Evolutionary conservation across 164 flowering plant species (phyloP).

Genomic region (Chloranthus sessilifolius): DNA sequence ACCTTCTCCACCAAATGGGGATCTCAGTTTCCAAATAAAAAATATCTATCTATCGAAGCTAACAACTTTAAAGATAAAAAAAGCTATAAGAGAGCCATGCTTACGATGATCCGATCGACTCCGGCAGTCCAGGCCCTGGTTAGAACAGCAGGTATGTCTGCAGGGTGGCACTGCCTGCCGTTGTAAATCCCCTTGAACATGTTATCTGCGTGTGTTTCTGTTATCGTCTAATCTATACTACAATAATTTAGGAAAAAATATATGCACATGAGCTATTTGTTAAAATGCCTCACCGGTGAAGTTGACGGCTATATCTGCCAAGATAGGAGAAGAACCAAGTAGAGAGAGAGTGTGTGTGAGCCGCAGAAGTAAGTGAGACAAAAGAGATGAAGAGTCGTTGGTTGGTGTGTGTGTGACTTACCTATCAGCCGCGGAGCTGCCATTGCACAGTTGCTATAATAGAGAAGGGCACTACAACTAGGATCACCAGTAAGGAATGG

Average conservation of each 20-base stretch:
- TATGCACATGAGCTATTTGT: conserved; percentile 15
- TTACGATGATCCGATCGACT: conserved; percentile 84
- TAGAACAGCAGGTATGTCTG: conserved; percentile 67
- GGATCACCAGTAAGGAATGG: too few relatives aligned
- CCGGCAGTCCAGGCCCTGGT: conserved; percentile 91
- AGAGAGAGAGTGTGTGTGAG: too few relatives aligned
- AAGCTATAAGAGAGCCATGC: too few relatives aligned
- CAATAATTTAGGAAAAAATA: background rate
- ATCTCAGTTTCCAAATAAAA: too few relatives aligned
- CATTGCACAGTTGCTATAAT: too few relatives aligned
- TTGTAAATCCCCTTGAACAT: conserved; percentile 96
- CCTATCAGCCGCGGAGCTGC: too few relatives aligned
- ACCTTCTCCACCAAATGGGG: conserved; percentile 36
- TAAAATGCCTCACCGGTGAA: conserved; percentile 77
- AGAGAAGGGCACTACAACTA: too few relatives aligned
- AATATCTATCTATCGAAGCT: too few relatives aligned
- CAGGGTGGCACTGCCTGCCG: conserved; percentile 71
- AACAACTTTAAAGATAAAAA: too few relatives aligned
- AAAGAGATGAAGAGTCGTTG: background rate
- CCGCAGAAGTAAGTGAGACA: background rate
- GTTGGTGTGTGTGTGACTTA: too few relatives aligned
- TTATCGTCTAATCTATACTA: too few relatives aligned
- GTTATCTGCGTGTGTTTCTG: conserved; percentile 36
- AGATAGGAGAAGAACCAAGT: conserved; percentile 3
- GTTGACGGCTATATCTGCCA: conserved; percentile 88